These are phyloP conservation scores for Fusarium sp. DNA, from an alignment of 2,329 filamentous ascomycete species.

Conservation along the genomic window DNA sequence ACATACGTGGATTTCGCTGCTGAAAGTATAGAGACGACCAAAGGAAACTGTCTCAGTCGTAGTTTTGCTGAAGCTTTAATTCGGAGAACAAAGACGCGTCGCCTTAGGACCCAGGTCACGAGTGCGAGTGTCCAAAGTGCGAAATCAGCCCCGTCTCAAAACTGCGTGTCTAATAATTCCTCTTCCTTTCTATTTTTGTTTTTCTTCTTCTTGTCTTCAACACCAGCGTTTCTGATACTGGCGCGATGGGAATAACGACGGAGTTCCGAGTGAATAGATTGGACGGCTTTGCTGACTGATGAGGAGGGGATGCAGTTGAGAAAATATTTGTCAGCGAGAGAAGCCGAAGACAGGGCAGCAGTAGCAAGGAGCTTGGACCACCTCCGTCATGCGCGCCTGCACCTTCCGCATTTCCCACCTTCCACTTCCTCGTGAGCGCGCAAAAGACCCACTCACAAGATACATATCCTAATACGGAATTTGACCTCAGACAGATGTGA, in stretches of 20 bases:
- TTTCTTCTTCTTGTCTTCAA: neutral
- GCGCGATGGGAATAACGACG: constrained; percentile 32
- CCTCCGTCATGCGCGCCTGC: constrained; percentile 2
- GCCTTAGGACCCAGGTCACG: constrained; percentile 6
- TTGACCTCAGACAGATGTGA: neutral
- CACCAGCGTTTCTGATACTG: constrained; percentile 15
- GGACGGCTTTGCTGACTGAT: constrained; percentile 41
- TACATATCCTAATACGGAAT: constrained; percentile 22
- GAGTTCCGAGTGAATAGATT: constrained; percentile 18
- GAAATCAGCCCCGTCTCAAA: constrained; percentile 4
- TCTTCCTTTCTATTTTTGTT: constrained; percentile 2
- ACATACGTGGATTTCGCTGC: constrained; percentile 8
- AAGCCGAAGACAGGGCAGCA: neutral
- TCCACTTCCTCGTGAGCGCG: constrained; percentile 7
- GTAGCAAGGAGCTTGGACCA: constrained; percentile 38
- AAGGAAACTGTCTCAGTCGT: constrained; percentile 16
- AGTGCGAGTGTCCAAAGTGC: constrained; percentile 4
- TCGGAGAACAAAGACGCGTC: constrained; percentile 32
- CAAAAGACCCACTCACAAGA: constrained; percentile 16
- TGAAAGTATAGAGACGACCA: constrained; percentile 1
- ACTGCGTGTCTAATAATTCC: neutral
- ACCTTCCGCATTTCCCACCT: neutral
- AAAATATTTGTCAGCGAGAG: constrained; percentile 49
- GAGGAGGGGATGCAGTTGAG: constrained; percentile 34
- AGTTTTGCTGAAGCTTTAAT: constrained; percentile 31